phyloP scores from a whole-genome alignment of 2,329 filamentous ascomycete genomes.

The Aureobasidium lini region DNA sequence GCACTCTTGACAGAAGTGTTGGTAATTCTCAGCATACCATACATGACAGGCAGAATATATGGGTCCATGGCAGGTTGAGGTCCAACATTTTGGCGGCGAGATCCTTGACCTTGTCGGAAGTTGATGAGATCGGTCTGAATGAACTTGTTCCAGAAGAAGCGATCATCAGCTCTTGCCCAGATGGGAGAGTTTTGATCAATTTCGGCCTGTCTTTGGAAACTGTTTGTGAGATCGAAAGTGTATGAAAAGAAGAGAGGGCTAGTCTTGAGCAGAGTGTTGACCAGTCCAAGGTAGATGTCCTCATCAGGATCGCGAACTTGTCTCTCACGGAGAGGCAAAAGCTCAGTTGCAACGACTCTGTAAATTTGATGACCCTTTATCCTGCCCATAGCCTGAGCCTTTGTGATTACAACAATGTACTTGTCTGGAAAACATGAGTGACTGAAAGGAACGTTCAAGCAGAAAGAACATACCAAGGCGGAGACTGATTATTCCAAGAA shows the following conservation, averaged over 20 bases:
- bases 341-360: slow-evolving; percentile 83
- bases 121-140: slow-evolving; percentile 86
- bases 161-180: slow-evolving; percentile 89
- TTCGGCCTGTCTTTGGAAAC: slow-evolving; percentile 79
- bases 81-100: slow-evolving; percentile 55
- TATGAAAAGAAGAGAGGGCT: slow-evolving; percentile 98
- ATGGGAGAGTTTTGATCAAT: slow-evolving; percentile 59
- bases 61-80: slow-evolving; percentile 74
- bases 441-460: neutral
- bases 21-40: slow-evolving; percentile 88
- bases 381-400: slow-evolving; percentile 81
- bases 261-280: slow-evolving; percentile 73
- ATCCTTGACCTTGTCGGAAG: slow-evolving; percentile 59
- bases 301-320: slow-evolving; percentile 89
- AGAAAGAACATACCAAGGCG: slow-evolving; percentile 61
- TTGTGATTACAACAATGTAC: slow-evolving; percentile 94
- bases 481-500: slow-evolving; percentile 87
- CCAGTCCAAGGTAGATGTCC: slow-evolving; percentile 76
- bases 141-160: slow-evolving; percentile 98
- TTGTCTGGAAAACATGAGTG: slow-evolving; percentile 57
- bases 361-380: slow-evolving; percentile 96
- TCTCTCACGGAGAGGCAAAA: slow-evolving; percentile 87
- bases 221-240: slow-evolving; percentile 92
- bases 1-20: slow-evolving; percentile 79
- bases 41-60: slow-evolving; percentile 91